Conservation (phyloP, 192 early-diverging fungal species). For the Chytriomyces sp. region DNA sequence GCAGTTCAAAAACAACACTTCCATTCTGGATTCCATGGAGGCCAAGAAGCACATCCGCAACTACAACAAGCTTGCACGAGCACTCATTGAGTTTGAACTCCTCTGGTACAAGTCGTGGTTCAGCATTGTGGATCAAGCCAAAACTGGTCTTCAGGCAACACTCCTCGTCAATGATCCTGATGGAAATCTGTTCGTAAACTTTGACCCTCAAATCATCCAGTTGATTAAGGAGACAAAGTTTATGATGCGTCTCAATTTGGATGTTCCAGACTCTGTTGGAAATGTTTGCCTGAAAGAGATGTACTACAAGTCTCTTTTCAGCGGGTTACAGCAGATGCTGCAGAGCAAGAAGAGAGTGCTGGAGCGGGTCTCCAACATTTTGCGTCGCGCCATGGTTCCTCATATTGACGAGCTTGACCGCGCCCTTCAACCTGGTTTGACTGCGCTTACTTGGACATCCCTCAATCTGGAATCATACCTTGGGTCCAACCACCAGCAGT, state of each 20-base stretch:
- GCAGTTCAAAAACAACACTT: constrained; percentile 59
- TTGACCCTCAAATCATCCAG: constrained; percentile 66
- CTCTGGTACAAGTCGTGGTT: constrained; percentile 67
- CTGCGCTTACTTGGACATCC: constrained; percentile 67
- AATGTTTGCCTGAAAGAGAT: constrained; percentile 66
- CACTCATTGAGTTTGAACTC: constrained; percentile 67
- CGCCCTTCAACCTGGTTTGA: constrained; percentile 64
- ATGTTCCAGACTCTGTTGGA: constrained; percentile 59
- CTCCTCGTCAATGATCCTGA: constrained; percentile 62
- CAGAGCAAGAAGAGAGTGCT: constrained; percentile 56
- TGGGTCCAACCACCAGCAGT: constrained; percentile 54
- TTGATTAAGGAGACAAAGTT: constrained; percentile 66
- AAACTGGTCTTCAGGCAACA: constrained; percentile 68
- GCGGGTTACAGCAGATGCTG: constrained; percentile 52
- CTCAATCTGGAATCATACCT: constrained; percentile 64
- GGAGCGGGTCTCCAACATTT: constrained; percentile 54
- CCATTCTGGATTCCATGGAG: constrained; percentile 60
- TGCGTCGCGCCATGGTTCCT: constrained; percentile 59
- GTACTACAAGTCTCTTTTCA: constrained; percentile 62
- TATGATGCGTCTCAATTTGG: constrained; percentile 58
- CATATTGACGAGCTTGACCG: constrained; percentile 68
- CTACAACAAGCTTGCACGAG: constrained; percentile 70
- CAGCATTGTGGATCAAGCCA: constrained; percentile 64
- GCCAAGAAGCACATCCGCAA: constrained; percentile 70
- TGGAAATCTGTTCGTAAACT: constrained; percentile 63